Base-by-base conservation (phyloP, 2,329 filamentous ascomycete species). In the Talaromyces sp. region DNA sequence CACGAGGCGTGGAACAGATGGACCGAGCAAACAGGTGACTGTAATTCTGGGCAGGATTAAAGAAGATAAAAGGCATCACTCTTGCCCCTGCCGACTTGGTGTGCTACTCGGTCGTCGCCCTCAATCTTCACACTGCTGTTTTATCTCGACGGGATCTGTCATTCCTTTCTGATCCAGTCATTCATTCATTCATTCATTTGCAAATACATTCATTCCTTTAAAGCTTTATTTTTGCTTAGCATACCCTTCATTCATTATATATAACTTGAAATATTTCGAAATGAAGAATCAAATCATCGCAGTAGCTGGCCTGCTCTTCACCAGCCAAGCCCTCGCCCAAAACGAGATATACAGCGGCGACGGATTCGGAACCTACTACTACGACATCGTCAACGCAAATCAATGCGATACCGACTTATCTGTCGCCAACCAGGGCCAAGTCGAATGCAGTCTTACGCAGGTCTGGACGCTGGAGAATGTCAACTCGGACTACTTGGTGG, bases 291-390 rank as follows among this genome's bases (percentile, higher is more conserved):
- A 59, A 59, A 59, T 59, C n/a, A 15, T 55, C 22, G 40, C 53
- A 15, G 51, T 51, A 41, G 57, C 57, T 35, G 51, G 51, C 43
- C 51, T 53, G 25, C 43, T 59, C 48, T 45, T 59, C 6, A 28
- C 43, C 36, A 39, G 41, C 5, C 19, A 17, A 15, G 51, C 36
- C 13, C 31, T 33, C n/a, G 57, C 41, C 13, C 36, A 41, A 25
- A 22, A 48, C 36, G 36, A 43, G 19, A 51, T 59, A 17, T 43
- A 41, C 31, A 59, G 57, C 33, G 57, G 57, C 46, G 33, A 21
- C n/a, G 57, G 57, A 17, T 59, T 59, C 17, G 57, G 57, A 28
- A 59, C 57, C n/a, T 59, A 59, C 31, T 59, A 59, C 28, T 59
- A 59, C 43, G 57, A 59, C 37, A 17, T 59, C 21, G 51, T 33